Evolutionary conservation across 2,329 filamentous ascomycete species (phyloP), one percentile per base, ranked within the genome.

Genomic region (Ambrosiella beaveri): DNA sequence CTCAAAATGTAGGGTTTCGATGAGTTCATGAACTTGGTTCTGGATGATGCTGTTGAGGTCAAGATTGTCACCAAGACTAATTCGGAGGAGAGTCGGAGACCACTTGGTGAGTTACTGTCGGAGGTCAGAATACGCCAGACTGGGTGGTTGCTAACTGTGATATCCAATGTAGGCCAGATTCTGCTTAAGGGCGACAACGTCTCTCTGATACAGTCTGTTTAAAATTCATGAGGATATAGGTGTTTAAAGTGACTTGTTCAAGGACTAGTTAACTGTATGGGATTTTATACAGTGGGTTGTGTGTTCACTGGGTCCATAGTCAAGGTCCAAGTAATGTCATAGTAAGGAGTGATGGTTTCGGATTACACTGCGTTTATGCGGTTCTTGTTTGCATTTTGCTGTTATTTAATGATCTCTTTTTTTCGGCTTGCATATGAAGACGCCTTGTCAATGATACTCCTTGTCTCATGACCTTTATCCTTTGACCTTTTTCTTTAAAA

Each of bases 1-100:
- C 55, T 13, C n/a, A 66, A 60, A 54, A 15, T 47, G 1, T 62
- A 95, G 89, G 90, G 93, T 12, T 98, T 98, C 64, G 93, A 98
- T 69, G 93, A 98, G 71, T 98, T 97, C 74, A 96, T 98, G 90
- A 98, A 98, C 74, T 76, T 98, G 54, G 93, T 97, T 44, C 80
- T 95, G 64, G 93, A 98, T 67, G 89, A 98, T 65, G 93, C 93
- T 37, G 82, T 96, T 59, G 91, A 97, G 72, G 89, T 98, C 50
- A 86, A 84, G 70, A 80, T 88, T 67, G 76, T 87, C 58, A 89
- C 86, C 62, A 95, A 94, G 75, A 82, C 80, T 13, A 84, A 86
- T 64, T 70, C 76, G 47, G 81, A 84, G 64, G 90, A 94, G 72
- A 82, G 81, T 64, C 79, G 90, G 69, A 82, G 87, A 70, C 76